Percentiles rank a stretch among this genome's conserved stretches.
phyloP scores from a whole-genome alignment of 208 protist genomes.

The Trypanosomatidae sp. region DNA sequence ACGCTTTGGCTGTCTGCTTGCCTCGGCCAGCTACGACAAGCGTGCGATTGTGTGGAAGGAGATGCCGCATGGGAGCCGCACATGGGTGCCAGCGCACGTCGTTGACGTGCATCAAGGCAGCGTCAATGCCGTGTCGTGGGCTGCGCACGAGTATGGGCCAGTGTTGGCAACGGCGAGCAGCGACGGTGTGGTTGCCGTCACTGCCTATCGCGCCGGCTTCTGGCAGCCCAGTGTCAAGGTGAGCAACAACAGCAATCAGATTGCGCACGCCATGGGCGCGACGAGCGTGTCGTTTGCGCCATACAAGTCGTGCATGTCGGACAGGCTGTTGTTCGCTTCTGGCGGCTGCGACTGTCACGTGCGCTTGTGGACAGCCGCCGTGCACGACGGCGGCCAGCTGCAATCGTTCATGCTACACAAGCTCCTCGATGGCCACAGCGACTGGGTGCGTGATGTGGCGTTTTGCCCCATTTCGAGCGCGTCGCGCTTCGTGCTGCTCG shows the following conservation, averaged over 20 bases:
- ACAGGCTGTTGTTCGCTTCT: conserved; percentile 43
- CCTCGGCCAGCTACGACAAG: conserved; percentile 95
- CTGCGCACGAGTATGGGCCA: conserved; percentile 52
- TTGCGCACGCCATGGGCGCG: conserved; percentile 75
- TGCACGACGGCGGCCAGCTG: not conserved
- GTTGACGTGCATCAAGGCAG: conserved; percentile 55
- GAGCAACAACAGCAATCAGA: conserved; percentile 70
- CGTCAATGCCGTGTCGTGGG: conserved; percentile 76
- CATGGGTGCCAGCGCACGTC: conserved; percentile 53
- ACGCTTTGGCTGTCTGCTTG: conserved; percentile 95
- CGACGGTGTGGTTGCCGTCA: conserved; percentile 63
- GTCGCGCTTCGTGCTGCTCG: conserved; percentile 36
- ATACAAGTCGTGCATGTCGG: conserved; percentile 8
- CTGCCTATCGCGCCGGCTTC: conserved; percentile 28
- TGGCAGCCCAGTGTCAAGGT: conserved; percentile 65
- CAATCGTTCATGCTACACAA: conserved; percentile 28
- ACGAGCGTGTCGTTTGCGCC: conserved; percentile 68
- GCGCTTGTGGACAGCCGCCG: conserved; percentile 31
- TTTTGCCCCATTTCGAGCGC: conserved; percentile 49
- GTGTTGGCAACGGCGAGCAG: conserved; percentile 60
- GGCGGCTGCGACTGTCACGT: conserved; percentile 76
- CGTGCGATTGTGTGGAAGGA: conserved; percentile 95
- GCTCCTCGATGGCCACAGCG: conserved; percentile 25
- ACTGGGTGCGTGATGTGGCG: conserved; percentile 71
- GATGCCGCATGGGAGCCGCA: conserved; percentile 10